Conservation (phyloP, 805 yeast genomes). For the Dipodascus albidus region DNA sequence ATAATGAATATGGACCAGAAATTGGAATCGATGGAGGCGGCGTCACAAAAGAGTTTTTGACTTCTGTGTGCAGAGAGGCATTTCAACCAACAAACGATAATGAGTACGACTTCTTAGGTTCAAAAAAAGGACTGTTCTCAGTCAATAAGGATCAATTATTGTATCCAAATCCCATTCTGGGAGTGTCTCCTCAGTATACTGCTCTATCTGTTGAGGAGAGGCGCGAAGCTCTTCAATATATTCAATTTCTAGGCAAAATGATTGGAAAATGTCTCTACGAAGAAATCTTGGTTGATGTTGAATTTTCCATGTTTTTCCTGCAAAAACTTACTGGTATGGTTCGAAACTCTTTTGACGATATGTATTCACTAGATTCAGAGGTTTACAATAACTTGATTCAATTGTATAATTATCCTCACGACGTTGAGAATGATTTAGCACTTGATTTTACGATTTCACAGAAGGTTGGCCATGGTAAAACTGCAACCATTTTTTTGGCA, state of each 20-base stretch:
- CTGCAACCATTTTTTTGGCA: conserved; percentile 40
- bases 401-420: conserved; percentile 41
- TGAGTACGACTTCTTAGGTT: conserved; percentile 1
- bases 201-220: conserved; percentile 4
- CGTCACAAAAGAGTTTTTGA: conserved; percentile 79
- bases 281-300: conserved; percentile 64
- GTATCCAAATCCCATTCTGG: conserved; percentile 60
- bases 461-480: conserved; percentile 24
- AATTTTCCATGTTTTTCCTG: conserved; percentile 79
- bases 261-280: conserved; percentile 87
- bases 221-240: conserved; percentile 21
- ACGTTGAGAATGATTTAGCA: conserved; percentile 44
- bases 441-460: conserved; percentile 58
- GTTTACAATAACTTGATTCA: conserved; percentile 55
- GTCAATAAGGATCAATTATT: conserved; percentile 45
- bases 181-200: conserved; percentile 14
- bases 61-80: conserved; percentile 58
- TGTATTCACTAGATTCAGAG: conserved; percentile 56
- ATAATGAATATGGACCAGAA: conserved; percentile 65
- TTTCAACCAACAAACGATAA: conserved; percentile 32
- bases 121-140: conserved; percentile 28
- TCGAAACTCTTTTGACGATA: conserved; percentile 62
- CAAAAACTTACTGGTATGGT: conserved; percentile 40
- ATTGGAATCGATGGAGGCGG: conserved; percentile 98
- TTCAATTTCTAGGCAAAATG: conserved; percentile 65